A percentile compares a stretch with the other conserved stretches of the same genome.
These are phyloP conservation scores for Aspergillus hancockii DNA, from an alignment of 495 filamentous ascomycete genomes.

Conservation along the genomic window DNA sequence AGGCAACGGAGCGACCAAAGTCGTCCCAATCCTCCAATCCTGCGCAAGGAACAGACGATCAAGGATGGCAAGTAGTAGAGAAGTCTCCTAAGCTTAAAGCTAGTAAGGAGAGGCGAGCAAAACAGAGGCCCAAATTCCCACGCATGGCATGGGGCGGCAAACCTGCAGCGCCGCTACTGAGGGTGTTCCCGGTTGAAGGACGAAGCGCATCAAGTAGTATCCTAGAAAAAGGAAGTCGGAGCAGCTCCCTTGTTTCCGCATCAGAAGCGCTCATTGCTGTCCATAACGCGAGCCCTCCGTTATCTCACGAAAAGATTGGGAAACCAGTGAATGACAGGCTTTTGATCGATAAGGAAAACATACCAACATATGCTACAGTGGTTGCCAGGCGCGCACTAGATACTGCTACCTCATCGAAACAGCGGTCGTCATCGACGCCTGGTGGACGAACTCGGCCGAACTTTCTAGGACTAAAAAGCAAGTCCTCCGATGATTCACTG, in stretches of 20 bases:
- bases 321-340: slow-evolving; percentile 3
- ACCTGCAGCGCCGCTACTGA: slow-evolving; percentile 35
- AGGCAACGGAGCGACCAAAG: slow-evolving; percentile 32
- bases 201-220: slow-evolving; percentile 36
- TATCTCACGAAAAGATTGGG: slow-evolving; percentile 14
- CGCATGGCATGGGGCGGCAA: slow-evolving; percentile 35
- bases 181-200: slow-evolving; percentile 34
- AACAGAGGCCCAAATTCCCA: slow-evolving; percentile 23
- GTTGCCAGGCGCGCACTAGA: slow-evolving; percentile 27
- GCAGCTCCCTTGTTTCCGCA: slow-evolving; percentile 31
- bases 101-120: slow-evolving; percentile 16
- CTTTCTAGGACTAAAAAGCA: slow-evolving; percentile 27
- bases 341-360: slow-evolving; percentile 25
- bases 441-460: slow-evolving; percentile 17
- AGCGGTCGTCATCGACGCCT: slow-evolving; percentile 27
- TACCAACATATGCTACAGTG: slow-evolving; percentile 31
- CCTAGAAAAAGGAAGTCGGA: slow-evolving; percentile 16
- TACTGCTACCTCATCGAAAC: slow-evolving; percentile 18
- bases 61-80: slow-evolving; percentile 44
- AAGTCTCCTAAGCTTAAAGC: slow-evolving; percentile 24
- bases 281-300: slow-evolving; percentile 37
- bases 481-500: slow-evolving; percentile 40
- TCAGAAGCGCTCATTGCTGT: slow-evolving; percentile 45
- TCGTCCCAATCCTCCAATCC: slow-evolving; percentile 30
- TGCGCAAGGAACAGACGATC: slow-evolving; percentile 25